phyloP scores from a whole-genome alignment of 768 basidiomycete genomes.

The Tricholoma furcatifolium region DNA sequence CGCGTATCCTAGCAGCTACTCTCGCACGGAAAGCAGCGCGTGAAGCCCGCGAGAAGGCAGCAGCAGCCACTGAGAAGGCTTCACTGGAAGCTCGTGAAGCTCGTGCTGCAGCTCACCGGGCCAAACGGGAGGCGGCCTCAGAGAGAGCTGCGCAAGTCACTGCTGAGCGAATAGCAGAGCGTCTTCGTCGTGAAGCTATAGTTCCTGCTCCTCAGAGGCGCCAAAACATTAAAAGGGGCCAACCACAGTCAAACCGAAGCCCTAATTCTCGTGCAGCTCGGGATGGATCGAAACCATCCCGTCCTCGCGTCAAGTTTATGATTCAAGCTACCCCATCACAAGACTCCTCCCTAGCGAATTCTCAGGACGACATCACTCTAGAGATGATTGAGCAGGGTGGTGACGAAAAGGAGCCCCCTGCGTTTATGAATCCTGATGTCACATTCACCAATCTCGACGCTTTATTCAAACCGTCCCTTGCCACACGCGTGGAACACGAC shows the following conservation, averaged over 20 bases:
- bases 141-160: slow-evolving; percentile 9
- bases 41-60: slow-evolving; percentile 3
- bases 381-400: slow-evolving; percentile 21
- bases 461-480: slow-evolving; percentile 18
- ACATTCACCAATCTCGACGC: slow-evolving; percentile 22
- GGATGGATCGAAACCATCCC: background rate
- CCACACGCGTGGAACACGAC: slow-evolving; percentile 1
- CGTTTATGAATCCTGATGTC: slow-evolving; percentile 21
- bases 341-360: slow-evolving; percentile 1
- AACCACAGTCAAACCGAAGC: background rate
- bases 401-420: slow-evolving; percentile 17
- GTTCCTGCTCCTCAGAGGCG: background rate
- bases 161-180: slow-evolving; percentile 21
- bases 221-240: background rate
- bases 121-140: background rate
- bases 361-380: slow-evolving; percentile 18
- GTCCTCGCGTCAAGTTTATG: background rate
- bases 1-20: background rate
- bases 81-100: background rate
- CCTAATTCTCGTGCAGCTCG: background rate
- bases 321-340: slow-evolving; percentile 1
- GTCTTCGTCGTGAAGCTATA: slow-evolving; percentile 19
- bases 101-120: background rate
- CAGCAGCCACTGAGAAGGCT: background rate
- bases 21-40: slow-evolving; percentile 3